Evolutionary conservation across 495 filamentous ascomycete genomes (phyloP).

Genomic region (Penicillium cataractarum): DNA sequence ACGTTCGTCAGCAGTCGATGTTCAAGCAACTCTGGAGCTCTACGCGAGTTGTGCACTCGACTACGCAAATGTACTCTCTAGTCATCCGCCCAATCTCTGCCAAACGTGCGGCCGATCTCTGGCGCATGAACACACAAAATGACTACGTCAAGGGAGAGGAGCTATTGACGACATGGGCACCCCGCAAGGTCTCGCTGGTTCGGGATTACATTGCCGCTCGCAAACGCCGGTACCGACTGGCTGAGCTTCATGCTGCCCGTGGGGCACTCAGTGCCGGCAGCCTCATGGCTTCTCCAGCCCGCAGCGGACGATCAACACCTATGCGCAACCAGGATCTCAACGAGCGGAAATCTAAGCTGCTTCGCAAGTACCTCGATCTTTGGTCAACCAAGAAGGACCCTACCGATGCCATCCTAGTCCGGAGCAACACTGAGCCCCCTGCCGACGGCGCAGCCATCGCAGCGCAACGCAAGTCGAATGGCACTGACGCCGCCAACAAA

Average conservation of each 20-base stretch:
- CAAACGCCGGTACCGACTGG: slow-evolving; percentile 68
- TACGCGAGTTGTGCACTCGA: slow-evolving; percentile 83
- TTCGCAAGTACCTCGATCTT: slow-evolving; percentile 72
- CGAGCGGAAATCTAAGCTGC: slow-evolving; percentile 57
- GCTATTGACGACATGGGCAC: slow-evolving; percentile 77
- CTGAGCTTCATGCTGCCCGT: slow-evolving; percentile 80
- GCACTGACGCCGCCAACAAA: slow-evolving; percentile 32
- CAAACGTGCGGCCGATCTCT: slow-evolving; percentile 88
- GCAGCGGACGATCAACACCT: slow-evolving; percentile 45
- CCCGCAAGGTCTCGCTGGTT: slow-evolving; percentile 85
- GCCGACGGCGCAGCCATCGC: slow-evolving; percentile 56
- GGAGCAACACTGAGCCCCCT: slow-evolving; percentile 78
- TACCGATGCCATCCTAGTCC: slow-evolving; percentile 68
- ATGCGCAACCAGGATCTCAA: slow-evolving; percentile 52
- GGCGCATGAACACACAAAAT: slow-evolving; percentile 94
- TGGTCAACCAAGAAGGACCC: slow-evolving; percentile 81
- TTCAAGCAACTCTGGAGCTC: slow-evolving; percentile 86
- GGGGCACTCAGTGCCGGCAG: slow-evolving; percentile 60
- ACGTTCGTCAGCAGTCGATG: slow-evolving; percentile 81
- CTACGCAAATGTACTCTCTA: slow-evolving; percentile 80
- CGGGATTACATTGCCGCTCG: slow-evolving; percentile 75
- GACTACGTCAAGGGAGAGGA: slow-evolving; percentile 97
- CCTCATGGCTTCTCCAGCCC: slow-evolving; percentile 38
- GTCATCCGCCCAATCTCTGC: slow-evolving; percentile 84
- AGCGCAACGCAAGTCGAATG: slow-evolving; percentile 39